Conservation (phyloP, 2,329 filamentous ascomycete genomes). For the Fusarium guadeloupense region DNA sequence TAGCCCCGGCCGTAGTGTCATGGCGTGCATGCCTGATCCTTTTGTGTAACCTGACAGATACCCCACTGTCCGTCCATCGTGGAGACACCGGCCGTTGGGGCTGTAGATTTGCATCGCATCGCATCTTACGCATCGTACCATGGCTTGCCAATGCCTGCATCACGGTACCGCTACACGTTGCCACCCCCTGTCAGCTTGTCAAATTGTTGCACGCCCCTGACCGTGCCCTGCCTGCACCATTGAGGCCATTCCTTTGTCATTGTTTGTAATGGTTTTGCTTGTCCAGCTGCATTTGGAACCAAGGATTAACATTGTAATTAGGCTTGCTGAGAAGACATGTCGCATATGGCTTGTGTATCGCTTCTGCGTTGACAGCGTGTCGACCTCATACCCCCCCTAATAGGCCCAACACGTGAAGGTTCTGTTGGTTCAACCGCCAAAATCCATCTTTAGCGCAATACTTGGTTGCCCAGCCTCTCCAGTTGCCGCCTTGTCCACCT, state of each 20-base stretch:
- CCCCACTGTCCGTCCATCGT: slow-evolving; percentile 14
- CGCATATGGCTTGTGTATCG: slow-evolving; percentile 13
- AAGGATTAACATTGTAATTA: not conserved
- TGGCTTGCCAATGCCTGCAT: slow-evolving; percentile 7
- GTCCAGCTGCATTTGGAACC: not conserved
- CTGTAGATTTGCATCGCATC: slow-evolving; percentile 7
- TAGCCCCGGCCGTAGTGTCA: slow-evolving; percentile 10
- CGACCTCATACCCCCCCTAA: not conserved
- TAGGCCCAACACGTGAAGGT: slow-evolving; percentile 6
- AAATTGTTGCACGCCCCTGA: slow-evolving; percentile 3
- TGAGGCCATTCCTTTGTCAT: slow-evolving; percentile 1
- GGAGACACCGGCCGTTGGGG: slow-evolving; percentile 14
- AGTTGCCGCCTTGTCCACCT: slow-evolving; percentile 50
- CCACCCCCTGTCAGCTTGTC: slow-evolving; percentile 8
- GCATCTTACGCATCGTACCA: slow-evolving; percentile 4
- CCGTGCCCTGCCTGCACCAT: not conserved
- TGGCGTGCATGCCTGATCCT: slow-evolving; percentile 23
- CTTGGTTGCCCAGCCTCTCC: slow-evolving; percentile 71
- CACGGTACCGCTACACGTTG: slow-evolving; percentile 6
- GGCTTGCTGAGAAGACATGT: slow-evolving; percentile 16
- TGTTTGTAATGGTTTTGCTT: slow-evolving; percentile 10
- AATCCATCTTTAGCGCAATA: slow-evolving; percentile 96
- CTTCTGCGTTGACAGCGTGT: slow-evolving; percentile 7
- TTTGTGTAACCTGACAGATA: slow-evolving; percentile 33
- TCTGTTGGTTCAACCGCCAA: slow-evolving; percentile 60